Base-by-base conservation (phyloP, 2,329 filamentous ascomycete genomes). In the Plenodomus biglobosus region DNA sequence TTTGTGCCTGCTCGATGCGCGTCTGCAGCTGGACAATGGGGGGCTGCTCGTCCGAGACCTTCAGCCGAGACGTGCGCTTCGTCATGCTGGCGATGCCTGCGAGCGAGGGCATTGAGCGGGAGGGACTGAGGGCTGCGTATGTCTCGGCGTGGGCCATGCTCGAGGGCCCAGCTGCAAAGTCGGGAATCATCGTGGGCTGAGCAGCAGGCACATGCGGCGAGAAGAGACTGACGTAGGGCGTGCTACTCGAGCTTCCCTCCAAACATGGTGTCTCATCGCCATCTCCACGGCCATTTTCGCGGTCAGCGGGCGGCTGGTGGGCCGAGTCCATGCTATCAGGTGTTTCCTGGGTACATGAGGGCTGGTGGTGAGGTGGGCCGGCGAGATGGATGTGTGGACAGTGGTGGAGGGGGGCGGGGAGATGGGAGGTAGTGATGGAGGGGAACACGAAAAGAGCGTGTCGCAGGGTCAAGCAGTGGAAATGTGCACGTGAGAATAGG, bases 1-100 rank as follows among this genome's bases (percentile, higher is more conserved):
- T 79, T 52, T 77, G 74, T 6, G 73, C 76, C 38, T 66, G 60
- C 13, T 75, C 71, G 20, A 78, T 71, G 34, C 63, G 64, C 15
- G 62, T 56, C 40, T 61, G 63, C 17, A 68, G 59, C 40, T 64
- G 67, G 17, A 62, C 61, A 42, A 65, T 65, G 39, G 65, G 64
- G 19, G 55, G 40, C 19, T 61, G 57, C 36, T 64, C 53, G 48
- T 68, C 65, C 15, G 62, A 56, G 35, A 61, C 53, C 44, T 61
- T 66, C 38, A 62, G 55, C 41, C 68, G 52, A 15, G 62, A 52
- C 2, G 62, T 60, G 36, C 67, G 65, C 50, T 65, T 65, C 37
- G 58, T 49, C 59, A 64, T 59, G 50, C 47, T 55, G 36, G 62
- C 50, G 32, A 56, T 41, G 40, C 48, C 44, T 16, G 61, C 60